phyloP scores from a whole-genome alignment of 2,329 filamentous ascomycete genomes.

The Aspergillus unguis region DNA sequence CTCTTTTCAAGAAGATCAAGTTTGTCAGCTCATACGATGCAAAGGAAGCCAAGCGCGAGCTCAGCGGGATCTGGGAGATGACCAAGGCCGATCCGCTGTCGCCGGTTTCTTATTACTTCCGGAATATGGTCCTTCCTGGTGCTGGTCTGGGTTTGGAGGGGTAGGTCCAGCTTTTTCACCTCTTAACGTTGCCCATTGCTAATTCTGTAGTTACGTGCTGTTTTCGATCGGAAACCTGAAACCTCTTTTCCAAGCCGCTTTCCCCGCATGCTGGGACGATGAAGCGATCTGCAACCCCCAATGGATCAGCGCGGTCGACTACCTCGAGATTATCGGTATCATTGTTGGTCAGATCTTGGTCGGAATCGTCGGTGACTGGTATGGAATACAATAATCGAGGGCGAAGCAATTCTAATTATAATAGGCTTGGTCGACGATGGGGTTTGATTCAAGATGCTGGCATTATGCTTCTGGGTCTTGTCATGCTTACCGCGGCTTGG shows the following conservation, averaged over 20 bases:
- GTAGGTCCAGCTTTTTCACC: slow-evolving; percentile 34
- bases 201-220: slow-evolving; percentile 68
- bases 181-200: neutral
- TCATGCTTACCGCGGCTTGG: slow-evolving; percentile 92
- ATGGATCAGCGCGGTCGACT: slow-evolving; percentile 81
- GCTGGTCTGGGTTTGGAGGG: slow-evolving; percentile 88
- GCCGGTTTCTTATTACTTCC: slow-evolving; percentile 80
- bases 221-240: slow-evolving; percentile 95
- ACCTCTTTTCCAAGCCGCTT: slow-evolving; percentile 73
- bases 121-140: slow-evolving; percentile 87
- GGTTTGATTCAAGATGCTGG: slow-evolving; percentile 91
- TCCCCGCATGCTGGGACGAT: slow-evolving; percentile 73
- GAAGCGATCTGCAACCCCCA: slow-evolving; percentile 66
- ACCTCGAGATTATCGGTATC: slow-evolving; percentile 91
- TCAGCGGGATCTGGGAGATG: slow-evolving; percentile 67
- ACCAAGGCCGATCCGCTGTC: slow-evolving; percentile 81
- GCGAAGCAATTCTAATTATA: slow-evolving; percentile 5
- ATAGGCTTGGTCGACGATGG: slow-evolving; percentile 83
- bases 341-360: slow-evolving; percentile 90
- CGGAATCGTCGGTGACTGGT: slow-evolving; percentile 72
- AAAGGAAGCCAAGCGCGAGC: slow-evolving; percentile 66
- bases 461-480: slow-evolving; percentile 89
- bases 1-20: slow-evolving; percentile 62
- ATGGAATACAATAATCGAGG: slow-evolving; percentile 18
- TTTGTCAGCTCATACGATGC: slow-evolving; percentile 75